A percentile compares a stretch with the other conserved stretches of the same genome.
Evolutionary conservation across 2,329 filamentous ascomycete genomes (phyloP).

Genomic region (Capronia americana): DNA sequence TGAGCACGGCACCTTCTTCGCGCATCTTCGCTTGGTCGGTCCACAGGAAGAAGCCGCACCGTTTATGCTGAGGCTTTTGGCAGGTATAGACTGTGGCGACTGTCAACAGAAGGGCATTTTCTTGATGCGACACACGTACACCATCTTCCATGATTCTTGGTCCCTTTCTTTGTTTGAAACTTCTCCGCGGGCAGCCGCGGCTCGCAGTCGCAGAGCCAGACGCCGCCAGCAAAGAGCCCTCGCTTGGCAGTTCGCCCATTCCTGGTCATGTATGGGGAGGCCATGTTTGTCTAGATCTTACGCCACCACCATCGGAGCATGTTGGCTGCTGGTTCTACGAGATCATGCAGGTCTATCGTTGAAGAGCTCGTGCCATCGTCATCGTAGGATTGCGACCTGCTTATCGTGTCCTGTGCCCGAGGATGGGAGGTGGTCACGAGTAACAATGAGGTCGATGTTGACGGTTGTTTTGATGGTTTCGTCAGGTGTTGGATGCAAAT

Average conservation of each 20-base stretch:
- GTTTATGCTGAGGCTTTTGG: constrained; percentile 55
- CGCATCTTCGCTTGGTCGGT: constrained; percentile 63
- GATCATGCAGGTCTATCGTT: not conserved
- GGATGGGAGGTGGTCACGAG: not conserved
- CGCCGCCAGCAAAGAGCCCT: constrained; percentile 51
- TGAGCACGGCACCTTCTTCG: constrained; percentile 57
- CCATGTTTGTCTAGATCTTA: constrained; percentile 23
- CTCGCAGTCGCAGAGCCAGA: constrained; percentile 64
- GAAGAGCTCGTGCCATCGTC: not conserved
- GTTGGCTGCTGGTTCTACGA: not conserved
- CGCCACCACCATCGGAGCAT: not conserved
- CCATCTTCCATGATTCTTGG: constrained; percentile 62
- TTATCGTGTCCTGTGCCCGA: not conserved
- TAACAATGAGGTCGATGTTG: not conserved
- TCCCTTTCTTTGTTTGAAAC: constrained; percentile 64
- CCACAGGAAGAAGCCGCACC: constrained; percentile 69
- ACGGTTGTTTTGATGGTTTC: not conserved
- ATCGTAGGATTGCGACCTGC: not conserved
- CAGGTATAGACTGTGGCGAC: constrained; percentile 60
- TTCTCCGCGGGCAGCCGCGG: constrained; percentile 60
- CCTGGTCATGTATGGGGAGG: constrained; percentile 29
- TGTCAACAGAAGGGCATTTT: constrained; percentile 8
- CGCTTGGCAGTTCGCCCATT: constrained; percentile 39
- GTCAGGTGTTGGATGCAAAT: constrained; percentile 23
- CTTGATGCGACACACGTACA: constrained; percentile 46